Conservation (phyloP, 2,329 filamentous ascomycete genomes). For the Neoscytalidium dimidiatum region DNA sequence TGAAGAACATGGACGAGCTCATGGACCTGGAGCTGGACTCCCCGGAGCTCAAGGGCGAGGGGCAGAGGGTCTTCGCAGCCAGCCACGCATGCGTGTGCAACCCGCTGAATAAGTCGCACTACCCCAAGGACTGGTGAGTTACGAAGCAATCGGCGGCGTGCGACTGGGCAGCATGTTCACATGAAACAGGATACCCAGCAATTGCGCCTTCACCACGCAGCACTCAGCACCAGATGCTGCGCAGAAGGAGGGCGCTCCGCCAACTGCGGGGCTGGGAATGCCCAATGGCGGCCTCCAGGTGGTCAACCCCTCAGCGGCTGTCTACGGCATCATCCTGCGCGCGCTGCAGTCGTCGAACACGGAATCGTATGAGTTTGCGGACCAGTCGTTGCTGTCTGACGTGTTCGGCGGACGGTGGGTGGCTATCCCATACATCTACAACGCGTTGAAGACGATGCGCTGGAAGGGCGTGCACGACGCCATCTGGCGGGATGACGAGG, state of each 20-base stretch:
- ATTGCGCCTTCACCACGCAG: constrained; percentile 64
- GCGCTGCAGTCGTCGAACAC: constrained; percentile 49
- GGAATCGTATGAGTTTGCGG: constrained; percentile 59
- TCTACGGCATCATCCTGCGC: constrained; percentile 55
- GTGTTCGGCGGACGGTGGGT: constrained; percentile 61
- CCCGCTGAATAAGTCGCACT: constrained; percentile 75
- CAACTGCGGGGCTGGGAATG: constrained; percentile 56
- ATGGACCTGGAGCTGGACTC: constrained; percentile 78
- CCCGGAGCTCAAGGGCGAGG: constrained; percentile 52
- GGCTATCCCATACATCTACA: constrained; percentile 61
- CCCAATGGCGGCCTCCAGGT: constrained; percentile 64
- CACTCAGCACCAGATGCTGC: constrained; percentile 53
- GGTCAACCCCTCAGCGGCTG: constrained; percentile 56
- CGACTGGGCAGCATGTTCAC: background rate
- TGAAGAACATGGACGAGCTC: constrained; percentile 86
- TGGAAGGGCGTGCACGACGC: constrained; percentile 57
- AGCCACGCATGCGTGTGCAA: constrained; percentile 87
- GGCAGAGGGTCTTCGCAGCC: constrained; percentile 74
- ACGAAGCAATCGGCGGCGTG: background rate
- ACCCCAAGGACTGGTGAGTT: constrained; percentile 69
- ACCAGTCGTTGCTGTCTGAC: constrained; percentile 61
- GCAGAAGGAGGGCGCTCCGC: constrained; percentile 53
- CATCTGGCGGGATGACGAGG: constrained; percentile 62
- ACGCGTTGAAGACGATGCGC: constrained; percentile 62
- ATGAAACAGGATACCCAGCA: constrained; percentile 50